phyloP scores from a whole-genome alignment of 495 filamentous ascomycete genomes.

The Rhypophila decipiens region DNA sequence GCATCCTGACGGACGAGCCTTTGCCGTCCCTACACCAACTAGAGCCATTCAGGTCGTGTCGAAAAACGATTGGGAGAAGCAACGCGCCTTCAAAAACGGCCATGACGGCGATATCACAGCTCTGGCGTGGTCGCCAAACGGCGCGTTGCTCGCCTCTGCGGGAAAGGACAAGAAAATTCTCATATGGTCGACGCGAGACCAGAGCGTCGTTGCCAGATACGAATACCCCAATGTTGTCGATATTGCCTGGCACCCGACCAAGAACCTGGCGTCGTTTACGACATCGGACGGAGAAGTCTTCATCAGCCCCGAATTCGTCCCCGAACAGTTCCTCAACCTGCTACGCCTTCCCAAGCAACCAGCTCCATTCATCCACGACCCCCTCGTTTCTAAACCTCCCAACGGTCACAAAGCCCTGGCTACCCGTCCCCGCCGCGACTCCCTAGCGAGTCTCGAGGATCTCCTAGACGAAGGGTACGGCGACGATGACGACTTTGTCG shows the following conservation, averaged over 20 bases:
- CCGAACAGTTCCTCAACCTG: slow-evolving; percentile 53
- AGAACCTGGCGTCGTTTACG: slow-evolving; percentile 84
- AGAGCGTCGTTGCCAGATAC: slow-evolving; percentile 65
- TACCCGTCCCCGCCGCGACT: slow-evolving; percentile 32
- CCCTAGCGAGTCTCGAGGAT: slow-evolving; percentile 44
- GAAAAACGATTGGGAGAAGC: slow-evolving; percentile 76
- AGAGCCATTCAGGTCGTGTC: slow-evolving; percentile 84
- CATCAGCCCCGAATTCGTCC: slow-evolving; percentile 75
- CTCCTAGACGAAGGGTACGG: slow-evolving; percentile 55
- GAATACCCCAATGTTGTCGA: slow-evolving; percentile 76
- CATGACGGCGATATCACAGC: slow-evolving; percentile 85
- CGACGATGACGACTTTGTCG: slow-evolving; percentile 77
- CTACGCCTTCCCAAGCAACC: slow-evolving; percentile 57
- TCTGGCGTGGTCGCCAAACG: slow-evolving; percentile 89
- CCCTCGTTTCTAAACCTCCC: slow-evolving; percentile 62
- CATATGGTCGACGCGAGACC: slow-evolving; percentile 85
- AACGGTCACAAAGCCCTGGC: slow-evolving; percentile 52
- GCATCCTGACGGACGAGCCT: slow-evolving; percentile 93
- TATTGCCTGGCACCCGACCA: slow-evolving; percentile 82
- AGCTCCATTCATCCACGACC: slow-evolving; percentile 80
- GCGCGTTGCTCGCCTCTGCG: slow-evolving; percentile 76
- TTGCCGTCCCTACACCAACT: slow-evolving; percentile 77
- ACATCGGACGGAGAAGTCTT: slow-evolving; percentile 87
- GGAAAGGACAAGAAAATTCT: slow-evolving; percentile 75
- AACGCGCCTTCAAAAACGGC: slow-evolving; percentile 66